Evolutionary conservation across 2,329 filamentous ascomycete species (phyloP), one percentile per base, ranked within the genome.

Genomic region (Thelonectria blattea): DNA sequence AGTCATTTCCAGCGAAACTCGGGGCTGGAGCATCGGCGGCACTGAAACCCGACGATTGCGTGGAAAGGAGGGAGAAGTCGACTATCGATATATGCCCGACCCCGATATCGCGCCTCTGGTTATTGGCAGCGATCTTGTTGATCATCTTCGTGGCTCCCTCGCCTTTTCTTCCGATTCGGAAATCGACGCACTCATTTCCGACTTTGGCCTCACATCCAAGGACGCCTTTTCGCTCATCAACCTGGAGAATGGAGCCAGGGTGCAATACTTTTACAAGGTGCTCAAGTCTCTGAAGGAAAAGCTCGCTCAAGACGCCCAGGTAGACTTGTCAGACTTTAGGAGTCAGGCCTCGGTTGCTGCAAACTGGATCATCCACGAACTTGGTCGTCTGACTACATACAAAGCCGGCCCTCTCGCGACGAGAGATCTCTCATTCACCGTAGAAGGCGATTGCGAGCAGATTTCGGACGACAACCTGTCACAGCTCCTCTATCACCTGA

Each of bases 31-130:
- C 1, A 84, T 97, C 22, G 93, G 93, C 2, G 89, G 88, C 64
- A 92, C 87, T 4, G 89, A 93, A 73, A 98, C 95, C 3, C 88
- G 87, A 60, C 85, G 90, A 42, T 79, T 99, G 45, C 86, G 95
- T 70, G 92, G 92, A 24, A 99, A 99, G 75, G 95, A 98, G 75
- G 95, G 95, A 49, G 94, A 97, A 72, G 93, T 98, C 6, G 95
- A 99, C 75, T 99, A 99, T 76, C 85, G 95, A 43, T 99, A 99
- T 73, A 98, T 99, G 94, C 94, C 95, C 0, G 95, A 99, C 74
- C 92, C 95, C 5, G 95, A 99, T 73, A 82, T 99, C 14, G 84
- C 86, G 0, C 92, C 95, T 1, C 81, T 99, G 2, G 73, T 93
- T 2, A 90, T 99, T 61, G 88, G 88, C 8, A 72, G 82, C 2